A percentile compares a stretch with the other conserved stretches of the same genome.
Conservation (phyloP, 176 grass and related monocot genomes). For the Oryza brachyantha region DNA sequence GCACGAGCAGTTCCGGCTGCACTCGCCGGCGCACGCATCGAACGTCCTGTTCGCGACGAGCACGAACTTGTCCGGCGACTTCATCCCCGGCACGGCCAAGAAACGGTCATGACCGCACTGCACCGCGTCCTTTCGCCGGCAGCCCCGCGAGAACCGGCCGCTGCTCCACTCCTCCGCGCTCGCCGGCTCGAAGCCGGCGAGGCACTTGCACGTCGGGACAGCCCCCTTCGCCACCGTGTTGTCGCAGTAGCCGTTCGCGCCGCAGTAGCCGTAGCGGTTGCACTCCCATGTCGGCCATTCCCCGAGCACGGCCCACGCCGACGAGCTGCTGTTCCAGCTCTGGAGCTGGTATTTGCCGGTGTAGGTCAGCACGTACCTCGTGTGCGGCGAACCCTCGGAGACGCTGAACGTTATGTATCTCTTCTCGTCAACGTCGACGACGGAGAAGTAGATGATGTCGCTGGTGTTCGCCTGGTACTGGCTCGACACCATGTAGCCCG, state of each 20-base stretch:
- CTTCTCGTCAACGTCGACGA: background rate
- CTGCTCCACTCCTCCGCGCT: conserved; percentile 3
- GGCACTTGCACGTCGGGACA: conserved; percentile 36
- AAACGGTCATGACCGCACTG: conserved; percentile 24
- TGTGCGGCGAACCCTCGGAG: conserved; percentile 9
- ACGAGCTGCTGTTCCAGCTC: background rate
- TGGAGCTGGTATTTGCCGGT: conserved; percentile 16
- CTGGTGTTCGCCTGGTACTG: background rate
- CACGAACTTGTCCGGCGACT: conserved; percentile 43
- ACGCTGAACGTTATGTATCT: background rate
- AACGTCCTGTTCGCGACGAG: conserved; percentile 12
- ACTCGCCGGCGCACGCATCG: conserved; percentile 42
- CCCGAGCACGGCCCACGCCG: background rate
- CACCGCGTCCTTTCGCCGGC: conserved; percentile 35
- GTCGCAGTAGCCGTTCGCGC: conserved; percentile 43
- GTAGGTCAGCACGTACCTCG: conserved; percentile 20
- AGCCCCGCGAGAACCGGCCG: conserved; percentile 20
- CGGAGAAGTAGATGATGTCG: background rate
- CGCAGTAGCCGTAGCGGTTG: conserved; percentile 21
- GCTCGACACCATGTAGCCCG: background rate
- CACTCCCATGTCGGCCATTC: conserved; percentile 16
- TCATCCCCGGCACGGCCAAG: conserved; percentile 31
- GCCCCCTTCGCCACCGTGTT: background rate
- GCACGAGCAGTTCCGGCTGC: conserved; percentile 50
- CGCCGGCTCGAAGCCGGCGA: conserved; percentile 37